A percentile compares a stretch with the other conserved stretches of the same genome.
Evolutionary conservation across 352 stramenopile species (phyloP).

Genomic region (Pythium graminicola): DNA sequence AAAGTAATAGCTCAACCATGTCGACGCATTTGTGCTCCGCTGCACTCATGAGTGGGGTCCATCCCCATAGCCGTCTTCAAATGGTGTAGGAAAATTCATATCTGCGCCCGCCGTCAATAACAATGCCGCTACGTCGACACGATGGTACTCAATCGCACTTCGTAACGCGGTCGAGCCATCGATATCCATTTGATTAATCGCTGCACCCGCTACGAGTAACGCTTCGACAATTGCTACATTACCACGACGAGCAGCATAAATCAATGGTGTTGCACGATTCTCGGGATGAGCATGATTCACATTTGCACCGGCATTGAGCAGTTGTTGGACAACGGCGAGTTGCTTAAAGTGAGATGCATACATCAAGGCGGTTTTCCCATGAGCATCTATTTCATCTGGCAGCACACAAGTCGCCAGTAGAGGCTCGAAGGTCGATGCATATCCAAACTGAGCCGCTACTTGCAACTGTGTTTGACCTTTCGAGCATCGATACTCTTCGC

Average conservation of each 20-base stretch:
- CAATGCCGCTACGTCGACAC: background rate
- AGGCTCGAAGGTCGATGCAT: background rate
- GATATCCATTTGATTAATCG: background rate
- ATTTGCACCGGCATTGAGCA: background rate
- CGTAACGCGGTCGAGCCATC: background rate
- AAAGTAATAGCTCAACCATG: background rate
- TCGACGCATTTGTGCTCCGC: too few relatives aligned
- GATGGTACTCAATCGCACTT: background rate
- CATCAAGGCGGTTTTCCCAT: background rate
- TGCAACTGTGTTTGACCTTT: too few relatives aligned
- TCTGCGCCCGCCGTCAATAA: background rate
- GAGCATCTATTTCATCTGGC: background rate
- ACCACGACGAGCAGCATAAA: background rate
- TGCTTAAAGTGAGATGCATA: background rate
- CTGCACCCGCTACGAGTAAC: background rate
- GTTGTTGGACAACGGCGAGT: background rate
- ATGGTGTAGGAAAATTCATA: too few relatives aligned
- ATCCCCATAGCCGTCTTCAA: too few relatives aligned
- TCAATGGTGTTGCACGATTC: background rate
- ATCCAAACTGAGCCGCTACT: too few relatives aligned
- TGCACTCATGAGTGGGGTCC: too few relatives aligned
- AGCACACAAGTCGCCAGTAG: background rate
- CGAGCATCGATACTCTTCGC: too few relatives aligned
- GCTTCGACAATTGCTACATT: background rate
- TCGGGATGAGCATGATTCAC: background rate